phyloP scores from a whole-genome alignment of 2,329 filamentous ascomycete genomes.

The Claviceps africana region DNA sequence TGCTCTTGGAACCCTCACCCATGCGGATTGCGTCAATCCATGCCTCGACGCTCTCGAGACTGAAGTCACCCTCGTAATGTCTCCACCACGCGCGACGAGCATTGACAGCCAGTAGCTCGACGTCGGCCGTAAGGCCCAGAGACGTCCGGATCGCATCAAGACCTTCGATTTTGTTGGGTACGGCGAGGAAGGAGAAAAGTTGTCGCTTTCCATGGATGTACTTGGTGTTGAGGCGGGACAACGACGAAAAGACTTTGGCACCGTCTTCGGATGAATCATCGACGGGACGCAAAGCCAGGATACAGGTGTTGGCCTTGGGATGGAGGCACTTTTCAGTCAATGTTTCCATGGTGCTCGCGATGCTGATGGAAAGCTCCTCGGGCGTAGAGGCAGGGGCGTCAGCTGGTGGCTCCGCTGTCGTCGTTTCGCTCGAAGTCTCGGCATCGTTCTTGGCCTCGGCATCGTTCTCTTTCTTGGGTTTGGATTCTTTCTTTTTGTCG shows the following conservation, averaged over 20 bases:
- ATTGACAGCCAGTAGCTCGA: conserved; percentile 73
- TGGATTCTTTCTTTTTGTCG: no score
- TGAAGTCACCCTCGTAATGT: conserved; percentile 50
- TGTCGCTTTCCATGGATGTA: conserved; percentile 51
- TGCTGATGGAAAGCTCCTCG: conserved; percentile 46
- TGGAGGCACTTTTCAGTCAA: conserved; percentile 61
- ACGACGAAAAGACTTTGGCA: conserved; percentile 44
- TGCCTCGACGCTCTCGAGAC: conserved; percentile 50
- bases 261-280: conserved; percentile 33
- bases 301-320: conserved; percentile 65
- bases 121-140: conserved; percentile 45
- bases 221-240: conserved; percentile 66
- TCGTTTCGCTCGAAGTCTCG: conserved; percentile 22
- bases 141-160: conserved; percentile 27
- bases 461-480: conserved; percentile 19
- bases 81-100: conserved; percentile 79
- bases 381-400: conserved; percentile 10
- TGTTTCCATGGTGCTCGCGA: conserved; percentile 48
- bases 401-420: neutral
- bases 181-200: conserved; percentile 70
- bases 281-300: conserved; percentile 59
- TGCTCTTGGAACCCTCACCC: conserved; percentile 71
- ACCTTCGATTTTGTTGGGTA: conserved; percentile 38
- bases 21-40: conserved; percentile 90
- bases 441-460: conserved; percentile 23